A percentile compares a stretch with the other conserved stretches of the same genome.
phyloP scores from a whole-genome alignment of 768 basidiomycete species.

The Suillus hirtellus region DNA sequence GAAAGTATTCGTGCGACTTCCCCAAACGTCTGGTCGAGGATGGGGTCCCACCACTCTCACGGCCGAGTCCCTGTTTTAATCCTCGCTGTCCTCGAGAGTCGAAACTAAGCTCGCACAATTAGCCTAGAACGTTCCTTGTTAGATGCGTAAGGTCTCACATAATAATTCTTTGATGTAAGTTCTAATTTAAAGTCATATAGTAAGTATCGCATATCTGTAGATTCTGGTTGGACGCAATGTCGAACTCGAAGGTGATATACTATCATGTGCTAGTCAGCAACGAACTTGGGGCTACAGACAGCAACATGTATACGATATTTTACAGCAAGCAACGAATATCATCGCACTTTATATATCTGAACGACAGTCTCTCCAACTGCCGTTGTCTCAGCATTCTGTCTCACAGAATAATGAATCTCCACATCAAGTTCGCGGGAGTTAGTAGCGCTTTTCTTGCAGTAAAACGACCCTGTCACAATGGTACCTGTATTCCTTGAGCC shows the following conservation, averaged over 20 bases:
- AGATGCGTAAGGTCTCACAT: no score
- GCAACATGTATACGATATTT: background rate
- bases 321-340: background rate
- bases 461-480: slow-evolving; percentile 75
- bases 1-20: no score
- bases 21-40: no score
- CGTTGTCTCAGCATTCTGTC: slow-evolving; percentile 35
- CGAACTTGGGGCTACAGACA: background rate
- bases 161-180: no score
- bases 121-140: no score
- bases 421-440: slow-evolving; percentile 91
- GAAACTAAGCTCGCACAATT: no score
- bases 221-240: no score
- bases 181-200: no score
- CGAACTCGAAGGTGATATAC: background rate
- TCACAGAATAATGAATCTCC: slow-evolving; percentile 77
- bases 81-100: no score
- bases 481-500: slow-evolving; percentile 50
- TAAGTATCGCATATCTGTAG: no score
- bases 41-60: no score
- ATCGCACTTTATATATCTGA: slow-evolving; percentile 81
- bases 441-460: slow-evolving; percentile 72
- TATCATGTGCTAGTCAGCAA: background rate
- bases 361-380: slow-evolving; percentile 51
- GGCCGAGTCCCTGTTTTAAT: no score